Percentiles rank a stretch among this genome's conserved stretches.
Conservation (phyloP, 805 yeast genomes). For the Candida chauliodis region DNA sequence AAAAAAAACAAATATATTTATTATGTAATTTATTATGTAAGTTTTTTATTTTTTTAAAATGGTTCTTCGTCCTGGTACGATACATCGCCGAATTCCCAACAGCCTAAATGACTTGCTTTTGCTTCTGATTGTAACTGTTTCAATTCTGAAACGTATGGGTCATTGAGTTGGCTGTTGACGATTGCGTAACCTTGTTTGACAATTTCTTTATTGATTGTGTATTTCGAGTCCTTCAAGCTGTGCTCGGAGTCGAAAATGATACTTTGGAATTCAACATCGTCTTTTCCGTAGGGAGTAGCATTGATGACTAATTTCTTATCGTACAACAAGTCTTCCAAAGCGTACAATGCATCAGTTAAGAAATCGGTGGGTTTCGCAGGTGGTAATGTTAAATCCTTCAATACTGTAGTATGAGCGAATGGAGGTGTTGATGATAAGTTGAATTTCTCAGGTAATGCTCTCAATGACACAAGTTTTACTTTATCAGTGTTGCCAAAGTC, state of each 20-base stretch:
- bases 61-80: constrained; percentile 49
- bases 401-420: constrained; percentile 53
- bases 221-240: constrained; percentile 49
- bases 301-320: constrained; percentile 55
- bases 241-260: constrained; percentile 55
- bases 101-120: constrained; percentile 49
- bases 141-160: constrained; percentile 34
- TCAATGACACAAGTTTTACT: constrained; percentile 42
- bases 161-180: constrained; percentile 39
- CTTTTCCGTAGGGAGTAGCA: constrained; percentile 35
- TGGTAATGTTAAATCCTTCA: constrained; percentile 55
- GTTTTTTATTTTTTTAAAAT: not conserved
- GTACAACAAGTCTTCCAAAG: constrained; percentile 49
- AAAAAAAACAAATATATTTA: not conserved
- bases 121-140: constrained; percentile 47
- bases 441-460: constrained; percentile 53
- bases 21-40: not conserved
- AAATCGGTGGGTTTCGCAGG: constrained; percentile 55
- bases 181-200: constrained; percentile 60
- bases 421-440: constrained; percentile 37
- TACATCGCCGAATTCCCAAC: constrained; percentile 77
- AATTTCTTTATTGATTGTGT: constrained; percentile 58
- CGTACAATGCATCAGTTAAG: constrained; percentile 49
- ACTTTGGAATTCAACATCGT: constrained; percentile 46
- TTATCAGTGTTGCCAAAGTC: constrained; percentile 58